phyloP scores from a whole-genome alignment of 2,329 filamentous ascomycete genomes.

The Tolypocladium endophyticum region DNA sequence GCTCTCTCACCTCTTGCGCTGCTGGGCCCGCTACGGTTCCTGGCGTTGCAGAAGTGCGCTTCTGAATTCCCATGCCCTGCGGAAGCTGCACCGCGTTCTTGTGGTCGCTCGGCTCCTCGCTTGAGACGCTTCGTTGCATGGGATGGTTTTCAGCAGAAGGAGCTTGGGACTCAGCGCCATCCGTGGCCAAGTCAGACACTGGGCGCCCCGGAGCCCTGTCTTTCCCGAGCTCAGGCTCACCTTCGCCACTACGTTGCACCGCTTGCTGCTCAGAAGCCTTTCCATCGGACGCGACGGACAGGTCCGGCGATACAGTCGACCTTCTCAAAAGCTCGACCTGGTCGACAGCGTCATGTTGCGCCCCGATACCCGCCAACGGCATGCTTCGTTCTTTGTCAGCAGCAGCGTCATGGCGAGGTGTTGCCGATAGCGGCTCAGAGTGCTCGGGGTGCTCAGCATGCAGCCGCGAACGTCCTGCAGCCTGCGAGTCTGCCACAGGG shows the following conservation, averaged over 20 bases:
- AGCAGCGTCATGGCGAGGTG: neutral
- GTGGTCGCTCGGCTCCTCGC: neutral
- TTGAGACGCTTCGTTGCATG: neutral
- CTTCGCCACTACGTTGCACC: neutral
- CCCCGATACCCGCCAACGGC: neutral
- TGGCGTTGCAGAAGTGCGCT: neutral
- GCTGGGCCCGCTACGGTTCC: neutral
- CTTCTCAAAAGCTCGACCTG: slow-evolving; percentile 1
- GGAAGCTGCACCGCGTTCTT: neutral
- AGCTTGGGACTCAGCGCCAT: neutral
- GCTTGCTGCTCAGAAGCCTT: neutral
- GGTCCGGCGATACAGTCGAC: slow-evolving; percentile 5
- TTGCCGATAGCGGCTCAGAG: neutral
- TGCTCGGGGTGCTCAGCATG: neutral
- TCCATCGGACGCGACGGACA: slow-evolving; percentile 2
- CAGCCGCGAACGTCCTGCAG: neutral
- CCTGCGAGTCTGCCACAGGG: neutral
- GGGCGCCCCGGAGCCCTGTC: neutral
- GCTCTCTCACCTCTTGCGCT: neutral
- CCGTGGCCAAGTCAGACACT: neutral
- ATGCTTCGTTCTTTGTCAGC: neutral
- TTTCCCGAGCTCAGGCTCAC: neutral
- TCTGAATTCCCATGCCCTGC: neutral
- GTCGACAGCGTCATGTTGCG: neutral
- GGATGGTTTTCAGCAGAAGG: neutral